A percentile compares a stretch with the other conserved stretches of the same genome.
Conservation (phyloP, 192 early-diverging fungal species). For the Gaertneriomyces semiglobifer region DNA sequence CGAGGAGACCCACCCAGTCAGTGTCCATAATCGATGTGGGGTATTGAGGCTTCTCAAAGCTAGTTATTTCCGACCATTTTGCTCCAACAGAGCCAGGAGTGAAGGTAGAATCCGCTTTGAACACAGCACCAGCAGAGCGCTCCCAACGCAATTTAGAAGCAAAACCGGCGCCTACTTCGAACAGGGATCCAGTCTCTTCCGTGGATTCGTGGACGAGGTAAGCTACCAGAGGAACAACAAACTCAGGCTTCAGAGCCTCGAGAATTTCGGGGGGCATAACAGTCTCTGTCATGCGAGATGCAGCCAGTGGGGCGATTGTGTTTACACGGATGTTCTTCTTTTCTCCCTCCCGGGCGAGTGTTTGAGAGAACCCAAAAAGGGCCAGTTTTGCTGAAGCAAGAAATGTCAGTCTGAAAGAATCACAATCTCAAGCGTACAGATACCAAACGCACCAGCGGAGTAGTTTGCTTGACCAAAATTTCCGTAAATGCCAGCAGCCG, state of each 20-base stretch:
- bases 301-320: constrained; percentile 96
- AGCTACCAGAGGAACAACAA: constrained; percentile 90
- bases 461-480: constrained; percentile 97
- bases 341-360: constrained; percentile 90
- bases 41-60: constrained; percentile 61
- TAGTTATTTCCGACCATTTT: constrained; percentile 72
- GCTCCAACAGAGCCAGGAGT: constrained; percentile 77
- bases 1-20: constrained; percentile 76
- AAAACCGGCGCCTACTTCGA: constrained; percentile 96
- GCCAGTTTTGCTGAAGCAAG: constrained; percentile 88
- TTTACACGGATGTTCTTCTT: constrained; percentile 92
- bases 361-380: constrained; percentile 83
- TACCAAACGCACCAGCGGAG: constrained; percentile 54
- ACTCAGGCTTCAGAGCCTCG: constrained; percentile 93
- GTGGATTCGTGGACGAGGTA: constrained; percentile 81
- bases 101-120: constrained; percentile 84
- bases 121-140: constrained; percentile 80
- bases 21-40: constrained; percentile 73
- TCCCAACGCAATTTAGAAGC: constrained; percentile 91
- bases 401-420: neutral
- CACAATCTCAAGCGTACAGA: neutral
- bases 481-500: constrained; percentile 97
- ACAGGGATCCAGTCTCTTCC: constrained; percentile 78
- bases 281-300: constrained; percentile 89
- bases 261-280: constrained; percentile 94